These are phyloP conservation scores for Mycena filopes DNA, from an alignment of 768 basidiomycete genomes.

Conservation along the genomic window DNA sequence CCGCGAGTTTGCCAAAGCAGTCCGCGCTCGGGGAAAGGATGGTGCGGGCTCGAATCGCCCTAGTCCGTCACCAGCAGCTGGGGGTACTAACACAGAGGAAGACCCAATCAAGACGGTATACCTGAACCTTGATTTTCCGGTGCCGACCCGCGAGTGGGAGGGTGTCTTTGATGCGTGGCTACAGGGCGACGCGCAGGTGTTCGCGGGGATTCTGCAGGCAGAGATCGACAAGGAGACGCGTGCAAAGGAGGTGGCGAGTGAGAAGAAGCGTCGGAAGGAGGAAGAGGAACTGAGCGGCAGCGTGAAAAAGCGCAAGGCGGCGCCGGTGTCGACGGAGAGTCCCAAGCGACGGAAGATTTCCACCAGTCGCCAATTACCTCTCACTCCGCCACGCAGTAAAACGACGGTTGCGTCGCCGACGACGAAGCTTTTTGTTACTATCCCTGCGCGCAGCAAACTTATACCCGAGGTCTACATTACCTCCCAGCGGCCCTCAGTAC, in stretches of 20 bases:
- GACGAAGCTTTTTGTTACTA: conserved; percentile 20
- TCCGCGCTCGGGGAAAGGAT: conserved; percentile 60
- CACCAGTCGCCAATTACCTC: conserved; percentile 1
- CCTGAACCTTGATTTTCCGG: conserved; percentile 88
- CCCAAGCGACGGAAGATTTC: conserved; percentile 27
- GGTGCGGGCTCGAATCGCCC: conserved; percentile 45
- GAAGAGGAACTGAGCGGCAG: conserved; percentile 55
- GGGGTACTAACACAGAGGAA: conserved; percentile 51
- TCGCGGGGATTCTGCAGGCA: conserved; percentile 68
- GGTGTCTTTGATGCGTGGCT: conserved; percentile 92
- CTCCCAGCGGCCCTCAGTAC: neutral
- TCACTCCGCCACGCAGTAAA: conserved; percentile 21
- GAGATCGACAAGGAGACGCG: conserved; percentile 67
- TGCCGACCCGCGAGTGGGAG: conserved; percentile 88
- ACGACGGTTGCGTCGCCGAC: conserved; percentile 3
- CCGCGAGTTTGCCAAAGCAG: conserved; percentile 85
- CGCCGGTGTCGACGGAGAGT: neutral
- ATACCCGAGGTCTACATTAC: conserved; percentile 32
- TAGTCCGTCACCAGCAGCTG: conserved; percentile 61
- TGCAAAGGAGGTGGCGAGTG: conserved; percentile 63
- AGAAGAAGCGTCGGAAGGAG: conserved; percentile 63
- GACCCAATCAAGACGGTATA: conserved; percentile 78
- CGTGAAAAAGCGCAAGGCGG: conserved; percentile 31
- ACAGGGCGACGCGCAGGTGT: conserved; percentile 87
- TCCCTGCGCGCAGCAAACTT: conserved; percentile 16